Conservation (phyloP, 106 monocot species). For the Apostasia ramifera region DNA sequence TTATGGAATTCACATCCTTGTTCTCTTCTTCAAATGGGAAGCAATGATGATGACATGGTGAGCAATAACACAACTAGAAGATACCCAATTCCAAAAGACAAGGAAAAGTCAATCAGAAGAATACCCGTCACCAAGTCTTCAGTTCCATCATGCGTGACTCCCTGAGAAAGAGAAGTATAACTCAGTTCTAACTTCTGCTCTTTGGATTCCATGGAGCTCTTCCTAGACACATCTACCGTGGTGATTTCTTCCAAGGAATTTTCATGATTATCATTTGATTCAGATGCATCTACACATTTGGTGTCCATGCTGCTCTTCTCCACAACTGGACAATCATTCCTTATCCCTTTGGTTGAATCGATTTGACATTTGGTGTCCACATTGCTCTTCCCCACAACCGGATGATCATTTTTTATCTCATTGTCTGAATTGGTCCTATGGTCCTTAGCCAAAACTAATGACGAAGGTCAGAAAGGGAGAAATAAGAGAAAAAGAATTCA, state of each 20-base stretch:
- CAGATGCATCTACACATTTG: neutral
- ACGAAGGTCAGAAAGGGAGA: neutral
- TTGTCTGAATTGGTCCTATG: neutral
- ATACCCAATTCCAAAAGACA: neutral
- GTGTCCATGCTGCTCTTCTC: neutral
- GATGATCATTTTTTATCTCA: neutral
- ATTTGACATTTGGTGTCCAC: neutral
- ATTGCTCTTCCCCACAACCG: neutral
- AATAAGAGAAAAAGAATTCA: neutral
- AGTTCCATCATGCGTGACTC: neutral
- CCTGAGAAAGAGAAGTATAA: too few species aligned
- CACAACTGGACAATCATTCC: neutral
- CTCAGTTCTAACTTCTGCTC: neutral
- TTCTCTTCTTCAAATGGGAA: neutral
- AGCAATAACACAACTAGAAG: neutral
- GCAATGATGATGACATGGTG: neutral
- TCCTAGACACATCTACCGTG: neutral
- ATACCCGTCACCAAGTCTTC: constrained; percentile 1
- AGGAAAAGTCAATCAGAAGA: neutral
- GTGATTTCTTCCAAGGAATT: too few species aligned
- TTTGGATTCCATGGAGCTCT: neutral
- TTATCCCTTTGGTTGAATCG: neutral
- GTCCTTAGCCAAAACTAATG: neutral
- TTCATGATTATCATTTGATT: neutral
- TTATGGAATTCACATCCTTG: neutral